phyloP scores from a whole-genome alignment of 805 yeast species.

The Pichia exigua region DNA sequence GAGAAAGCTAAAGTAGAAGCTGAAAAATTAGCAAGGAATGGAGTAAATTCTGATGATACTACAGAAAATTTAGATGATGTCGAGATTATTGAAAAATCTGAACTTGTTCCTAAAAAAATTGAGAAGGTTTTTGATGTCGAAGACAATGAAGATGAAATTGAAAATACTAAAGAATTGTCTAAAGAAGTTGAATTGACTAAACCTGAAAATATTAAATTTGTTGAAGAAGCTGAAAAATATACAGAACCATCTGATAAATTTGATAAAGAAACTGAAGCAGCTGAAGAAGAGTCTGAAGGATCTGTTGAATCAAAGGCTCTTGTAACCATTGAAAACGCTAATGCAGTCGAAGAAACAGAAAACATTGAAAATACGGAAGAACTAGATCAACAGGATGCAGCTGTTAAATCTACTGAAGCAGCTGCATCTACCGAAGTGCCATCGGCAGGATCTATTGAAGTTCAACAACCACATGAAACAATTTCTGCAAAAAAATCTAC shows the following conservation, averaged over 20 bases:
- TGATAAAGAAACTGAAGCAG: not conserved
- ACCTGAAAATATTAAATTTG: too few relatives aligned
- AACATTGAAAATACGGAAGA: not conserved
- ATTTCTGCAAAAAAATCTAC: not conserved
- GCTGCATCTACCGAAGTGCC: too few relatives aligned
- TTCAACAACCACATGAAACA: not conserved
- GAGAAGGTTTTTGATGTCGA: not conserved
- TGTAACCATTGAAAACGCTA: too few relatives aligned
- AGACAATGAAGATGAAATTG: not conserved
- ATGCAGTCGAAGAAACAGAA: not conserved
- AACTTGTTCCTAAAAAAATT: not conserved
- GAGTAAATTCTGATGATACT: not conserved
- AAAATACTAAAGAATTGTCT: not conserved
- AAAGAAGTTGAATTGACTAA: conserved; percentile 1
- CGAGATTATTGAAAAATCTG: not conserved
- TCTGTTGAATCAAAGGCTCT: too few relatives aligned
- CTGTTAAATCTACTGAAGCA: not conserved
- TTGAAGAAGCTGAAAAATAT: not conserved
- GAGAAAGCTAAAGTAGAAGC: not conserved
- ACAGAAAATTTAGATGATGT: not conserved
- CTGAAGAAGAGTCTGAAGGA: not conserved
- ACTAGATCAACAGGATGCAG: not conserved
- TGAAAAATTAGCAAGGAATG: not conserved
- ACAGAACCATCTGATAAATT: not conserved
- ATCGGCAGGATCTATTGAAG: not conserved